Evolutionary conservation across 192 early-diverging fungal species (phyloP).

Genomic region (Dimargaris xerosporica): DNA sequence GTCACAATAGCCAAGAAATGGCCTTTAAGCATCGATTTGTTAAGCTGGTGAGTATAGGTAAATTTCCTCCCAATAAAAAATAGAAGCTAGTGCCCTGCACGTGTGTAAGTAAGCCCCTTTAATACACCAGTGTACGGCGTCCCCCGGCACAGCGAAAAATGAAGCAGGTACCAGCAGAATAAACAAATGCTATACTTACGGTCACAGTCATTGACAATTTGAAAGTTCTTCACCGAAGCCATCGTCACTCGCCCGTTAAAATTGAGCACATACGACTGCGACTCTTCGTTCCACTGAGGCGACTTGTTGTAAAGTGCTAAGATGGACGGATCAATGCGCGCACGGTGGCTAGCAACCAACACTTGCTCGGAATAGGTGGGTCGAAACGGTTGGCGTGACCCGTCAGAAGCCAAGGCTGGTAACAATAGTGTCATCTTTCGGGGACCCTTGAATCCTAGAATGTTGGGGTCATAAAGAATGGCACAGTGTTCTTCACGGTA

Average conservation of each 20-base stretch:
- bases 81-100: too few relatives aligned
- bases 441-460: slow-evolving; percentile 81
- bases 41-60: too few relatives aligned
- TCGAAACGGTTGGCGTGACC: neutral
- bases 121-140: too few relatives aligned
- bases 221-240: slow-evolving; percentile 94
- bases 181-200: too few relatives aligned
- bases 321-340: slow-evolving; percentile 18
- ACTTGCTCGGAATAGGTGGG: neutral
- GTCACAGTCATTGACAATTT: slow-evolving; percentile 85
- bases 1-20: too few relatives aligned
- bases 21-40: too few relatives aligned
- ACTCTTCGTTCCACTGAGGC: slow-evolving; percentile 92
- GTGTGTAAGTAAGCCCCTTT: too few relatives aligned
- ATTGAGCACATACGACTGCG: slow-evolving; percentile 81
- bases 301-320: slow-evolving; percentile 73
- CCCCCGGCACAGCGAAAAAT: too few relatives aligned
- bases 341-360: neutral
- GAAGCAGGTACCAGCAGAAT: too few relatives aligned
- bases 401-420: slow-evolving; percentile 19
- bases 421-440: slow-evolving; percentile 80
- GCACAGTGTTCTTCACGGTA: slow-evolving; percentile 50
- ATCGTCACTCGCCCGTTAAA: slow-evolving; percentile 77
- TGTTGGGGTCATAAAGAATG: slow-evolving; percentile 73
- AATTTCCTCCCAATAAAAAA: too few relatives aligned